Base-by-base conservation (phyloP, 371 early-diverging fungal genomes). In the Aphelidium insulamus region DNA sequence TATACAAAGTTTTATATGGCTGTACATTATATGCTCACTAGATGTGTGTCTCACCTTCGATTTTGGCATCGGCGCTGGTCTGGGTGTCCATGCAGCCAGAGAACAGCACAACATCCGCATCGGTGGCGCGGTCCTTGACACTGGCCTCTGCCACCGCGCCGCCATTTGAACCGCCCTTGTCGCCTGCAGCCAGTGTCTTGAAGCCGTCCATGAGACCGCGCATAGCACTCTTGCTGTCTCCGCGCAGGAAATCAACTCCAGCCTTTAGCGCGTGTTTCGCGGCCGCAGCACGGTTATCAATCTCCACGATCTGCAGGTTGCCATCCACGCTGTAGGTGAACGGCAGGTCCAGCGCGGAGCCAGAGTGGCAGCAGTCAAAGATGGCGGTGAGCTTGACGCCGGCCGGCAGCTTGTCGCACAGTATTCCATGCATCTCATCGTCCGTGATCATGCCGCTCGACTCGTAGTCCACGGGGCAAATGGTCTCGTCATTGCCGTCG, bases 81-180 rank as follows among this genome's bases (percentile, higher is more conserved):
- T 88, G 86, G 40, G 59, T 60, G 44, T 92, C 92, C 48, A 77
- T 79, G 52, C 88, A 88, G 2, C 70, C 90, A 24, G 73, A 69
- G 35, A 85, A 81, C 77, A 77, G 73, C 37, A 80, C 62, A 4
- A 81, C 77, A 50, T 80, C 79, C 8, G 77, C 79, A 32, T 58
- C 41, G 7, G 61, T 67, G n/a, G n/a, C n/a, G n/a, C n/a, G n/a
- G n/a, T n/a, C n/a, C n/a, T n/a, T n/a, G 27, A 60, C 59, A 48
- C 71, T 64, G 34, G 55, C 48, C 16, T 41, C 41, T 29, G 54
- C 49, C 26, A 56, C 50, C n/a, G n/a, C n/a, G 19, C 49, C 47
- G 25, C 48, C 51, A n/a, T n/a, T n/a, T n/a, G n/a, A n/a, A 21
- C 54, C 50, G 46, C 51, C 51, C 29, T 43, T 40, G 43, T 53